Evolutionary conservation across 2,329 filamentous ascomycete species (phyloP).

Genomic region (Podosphaera xanthii): DNA sequence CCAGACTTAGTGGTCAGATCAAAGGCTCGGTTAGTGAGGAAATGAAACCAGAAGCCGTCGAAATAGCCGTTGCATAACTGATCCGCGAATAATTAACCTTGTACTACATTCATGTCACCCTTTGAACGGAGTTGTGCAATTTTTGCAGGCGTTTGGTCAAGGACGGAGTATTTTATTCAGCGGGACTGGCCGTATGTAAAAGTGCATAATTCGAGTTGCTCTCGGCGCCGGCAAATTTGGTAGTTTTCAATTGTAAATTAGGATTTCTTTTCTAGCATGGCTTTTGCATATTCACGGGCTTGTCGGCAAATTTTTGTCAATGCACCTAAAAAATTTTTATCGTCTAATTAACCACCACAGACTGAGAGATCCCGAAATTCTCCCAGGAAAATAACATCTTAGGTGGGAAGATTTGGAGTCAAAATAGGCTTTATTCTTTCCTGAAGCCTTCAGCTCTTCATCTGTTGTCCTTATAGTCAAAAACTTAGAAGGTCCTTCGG

Average conservation of each 20-base stretch:
- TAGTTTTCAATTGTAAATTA: not conserved
- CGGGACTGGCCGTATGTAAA: not conserved
- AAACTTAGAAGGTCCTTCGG: no score
- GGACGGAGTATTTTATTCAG: not conserved
- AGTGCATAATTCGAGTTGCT: constrained; percentile 1
- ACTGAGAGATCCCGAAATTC: no score
- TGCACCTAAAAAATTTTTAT: no score
- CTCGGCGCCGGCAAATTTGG: not conserved
- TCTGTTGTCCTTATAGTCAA: no score
- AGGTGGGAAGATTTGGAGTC: no score
- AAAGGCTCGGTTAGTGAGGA: constrained; percentile 8
- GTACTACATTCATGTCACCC: not conserved
- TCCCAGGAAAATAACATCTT: no score
- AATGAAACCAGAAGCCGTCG: constrained; percentile 5
- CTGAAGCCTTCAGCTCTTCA: no score
- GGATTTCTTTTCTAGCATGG: no score
- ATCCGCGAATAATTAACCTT: not conserved
- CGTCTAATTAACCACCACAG: no score
- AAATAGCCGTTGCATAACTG: not conserved
- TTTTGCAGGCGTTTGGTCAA: not conserved
- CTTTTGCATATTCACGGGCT: no score
- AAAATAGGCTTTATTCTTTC: no score
- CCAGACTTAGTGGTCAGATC: constrained; percentile 15
- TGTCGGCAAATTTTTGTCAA: no score
- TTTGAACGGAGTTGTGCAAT: not conserved